Evolutionary conservation across 441 rosid species (phyloP).

Genomic region (Codiaeum variegatum): DNA sequence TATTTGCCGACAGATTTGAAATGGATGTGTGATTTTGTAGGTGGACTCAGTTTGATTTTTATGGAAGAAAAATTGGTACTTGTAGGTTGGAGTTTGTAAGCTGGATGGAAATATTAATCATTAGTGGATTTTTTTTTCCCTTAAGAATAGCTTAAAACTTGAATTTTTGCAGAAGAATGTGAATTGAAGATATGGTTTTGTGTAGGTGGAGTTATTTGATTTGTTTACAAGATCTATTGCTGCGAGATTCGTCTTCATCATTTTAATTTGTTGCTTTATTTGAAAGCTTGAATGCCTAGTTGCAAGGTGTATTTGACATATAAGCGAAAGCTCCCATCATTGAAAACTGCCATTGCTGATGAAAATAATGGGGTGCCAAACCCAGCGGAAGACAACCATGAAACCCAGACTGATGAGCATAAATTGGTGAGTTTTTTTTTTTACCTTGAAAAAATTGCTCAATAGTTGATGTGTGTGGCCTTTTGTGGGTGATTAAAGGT

Average conservation of each 20-base stretch:
- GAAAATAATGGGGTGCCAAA: slow-evolving; percentile 20
- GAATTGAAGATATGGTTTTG: not conserved
- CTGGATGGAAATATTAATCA: no score
- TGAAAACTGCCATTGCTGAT: slow-evolving; percentile 13
- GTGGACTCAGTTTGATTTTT: no score
- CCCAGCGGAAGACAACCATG: slow-evolving; percentile 1
- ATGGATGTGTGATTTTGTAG: no score
- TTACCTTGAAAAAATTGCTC: slow-evolving; percentile 6
- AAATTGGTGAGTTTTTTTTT: slow-evolving; percentile 28
- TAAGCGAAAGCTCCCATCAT: slow-evolving; percentile 35
- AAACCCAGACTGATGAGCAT: slow-evolving; percentile 1
- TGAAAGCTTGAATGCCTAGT: slow-evolving; percentile 30
- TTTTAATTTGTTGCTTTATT: slow-evolving; percentile 6
- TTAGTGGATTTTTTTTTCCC: not conserved
- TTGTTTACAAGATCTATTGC: not conserved
- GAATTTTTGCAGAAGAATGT: slow-evolving; percentile 13
- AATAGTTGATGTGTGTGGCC: not conserved
- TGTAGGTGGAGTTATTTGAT: not conserved
- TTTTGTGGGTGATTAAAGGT: slow-evolving; percentile 1
- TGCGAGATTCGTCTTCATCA: slow-evolving; percentile 1
- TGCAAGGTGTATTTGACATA: slow-evolving; percentile 36
- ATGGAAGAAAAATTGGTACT: no score
- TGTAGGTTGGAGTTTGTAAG: not conserved
- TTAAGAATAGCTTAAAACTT: not conserved
- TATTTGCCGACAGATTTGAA: no score